These are phyloP conservation scores for Candida sp. DNA, from an alignment of 1,139 yeast species.

Conservation along the genomic window DNA sequence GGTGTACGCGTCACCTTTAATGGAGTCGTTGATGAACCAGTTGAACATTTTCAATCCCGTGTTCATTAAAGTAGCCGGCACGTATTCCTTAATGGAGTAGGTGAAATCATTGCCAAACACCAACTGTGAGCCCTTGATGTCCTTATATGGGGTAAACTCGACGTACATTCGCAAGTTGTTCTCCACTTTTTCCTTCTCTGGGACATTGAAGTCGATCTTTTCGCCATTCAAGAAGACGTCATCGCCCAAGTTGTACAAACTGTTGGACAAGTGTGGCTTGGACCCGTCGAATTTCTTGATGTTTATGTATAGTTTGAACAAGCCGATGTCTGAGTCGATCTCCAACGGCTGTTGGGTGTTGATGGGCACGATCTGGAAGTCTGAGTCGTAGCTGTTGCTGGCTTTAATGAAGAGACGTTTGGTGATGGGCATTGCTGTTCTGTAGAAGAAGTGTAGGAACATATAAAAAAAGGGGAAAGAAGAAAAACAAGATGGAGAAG, in stretches of 20 bases:
- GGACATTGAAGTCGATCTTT: slow-evolving; percentile 15
- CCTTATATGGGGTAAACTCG: slow-evolving; percentile 41
- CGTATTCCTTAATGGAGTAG: slow-evolving; percentile 58
- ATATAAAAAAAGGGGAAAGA: not conserved
- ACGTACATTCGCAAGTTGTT: slow-evolving; percentile 42
- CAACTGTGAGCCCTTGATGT: slow-evolving; percentile 54
- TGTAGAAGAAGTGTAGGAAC: not conserved
- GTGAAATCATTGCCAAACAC: slow-evolving; percentile 75
- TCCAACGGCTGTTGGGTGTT: slow-evolving; percentile 41
- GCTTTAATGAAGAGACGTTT: slow-evolving; percentile 44
- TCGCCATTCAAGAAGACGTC: slow-evolving; percentile 30
- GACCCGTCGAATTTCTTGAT: slow-evolving; percentile 54
- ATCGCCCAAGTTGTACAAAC: slow-evolving; percentile 37
- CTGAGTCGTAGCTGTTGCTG: slow-evolving; percentile 27
- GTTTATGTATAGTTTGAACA: slow-evolving; percentile 39
- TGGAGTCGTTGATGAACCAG: slow-evolving; percentile 67
- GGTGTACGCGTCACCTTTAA: slow-evolving; percentile 63
- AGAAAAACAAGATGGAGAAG: not conserved
- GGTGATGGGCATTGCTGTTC: slow-evolving; percentile 18
- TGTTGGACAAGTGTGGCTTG: slow-evolving; percentile 35
- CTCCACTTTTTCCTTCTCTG: slow-evolving; percentile 7
- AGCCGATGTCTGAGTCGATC: slow-evolving; percentile 43
- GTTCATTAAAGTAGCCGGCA: slow-evolving; percentile 53
- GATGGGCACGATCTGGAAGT: slow-evolving; percentile 44
- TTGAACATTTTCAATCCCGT: slow-evolving; percentile 57